Percentiles rank a stretch among this genome's conserved stretches.
Evolutionary conservation across 495 filamentous ascomycete species (phyloP).

Genomic region (Penicillium roqueforti): DNA sequence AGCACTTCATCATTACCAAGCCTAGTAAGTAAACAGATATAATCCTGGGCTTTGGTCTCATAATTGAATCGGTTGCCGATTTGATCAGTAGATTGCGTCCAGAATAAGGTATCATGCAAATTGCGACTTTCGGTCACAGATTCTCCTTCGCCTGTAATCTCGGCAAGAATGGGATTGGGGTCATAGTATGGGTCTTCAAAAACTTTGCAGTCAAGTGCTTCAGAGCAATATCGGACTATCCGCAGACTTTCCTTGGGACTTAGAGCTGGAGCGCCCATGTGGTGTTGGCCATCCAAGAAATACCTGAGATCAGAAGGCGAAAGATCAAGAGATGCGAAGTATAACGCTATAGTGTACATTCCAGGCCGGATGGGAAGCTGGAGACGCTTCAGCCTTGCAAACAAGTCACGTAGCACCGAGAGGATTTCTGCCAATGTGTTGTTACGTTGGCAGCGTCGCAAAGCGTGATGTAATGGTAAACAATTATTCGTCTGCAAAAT

Average conservation of each 20-base stretch:
- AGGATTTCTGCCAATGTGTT: conserved; percentile 29
- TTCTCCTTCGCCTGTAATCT: conserved; percentile 26
- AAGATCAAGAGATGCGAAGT: conserved; percentile 27
- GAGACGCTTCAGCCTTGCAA: conserved; percentile 22
- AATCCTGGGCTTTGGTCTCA: not conserved
- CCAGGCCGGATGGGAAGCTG: conserved; percentile 14
- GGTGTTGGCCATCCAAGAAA: conserved; percentile 20
- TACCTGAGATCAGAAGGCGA: conserved; percentile 24
- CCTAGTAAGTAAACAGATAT: conserved; percentile 26
- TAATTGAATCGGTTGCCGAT: not conserved
- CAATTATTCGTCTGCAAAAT: conserved; percentile 9
- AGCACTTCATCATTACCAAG: conserved; percentile 13
- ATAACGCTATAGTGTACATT: conserved; percentile 14
- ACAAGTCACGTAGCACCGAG: conserved; percentile 25
- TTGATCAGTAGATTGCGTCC: not conserved
- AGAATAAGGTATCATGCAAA: conserved; percentile 25
- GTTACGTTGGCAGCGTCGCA: conserved; percentile 16
- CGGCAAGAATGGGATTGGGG: conserved; percentile 17
- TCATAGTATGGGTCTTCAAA: conserved; percentile 26
- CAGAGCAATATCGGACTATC: conserved; percentile 21
- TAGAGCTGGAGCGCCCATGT: not conserved
- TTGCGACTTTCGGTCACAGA: not conserved
- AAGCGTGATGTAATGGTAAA: not conserved
- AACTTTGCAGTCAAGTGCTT: conserved; percentile 17
- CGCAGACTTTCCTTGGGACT: conserved; percentile 1